Conservation (phyloP, 257 asterid genomes). For the Nicotiana sylvestris region DNA sequence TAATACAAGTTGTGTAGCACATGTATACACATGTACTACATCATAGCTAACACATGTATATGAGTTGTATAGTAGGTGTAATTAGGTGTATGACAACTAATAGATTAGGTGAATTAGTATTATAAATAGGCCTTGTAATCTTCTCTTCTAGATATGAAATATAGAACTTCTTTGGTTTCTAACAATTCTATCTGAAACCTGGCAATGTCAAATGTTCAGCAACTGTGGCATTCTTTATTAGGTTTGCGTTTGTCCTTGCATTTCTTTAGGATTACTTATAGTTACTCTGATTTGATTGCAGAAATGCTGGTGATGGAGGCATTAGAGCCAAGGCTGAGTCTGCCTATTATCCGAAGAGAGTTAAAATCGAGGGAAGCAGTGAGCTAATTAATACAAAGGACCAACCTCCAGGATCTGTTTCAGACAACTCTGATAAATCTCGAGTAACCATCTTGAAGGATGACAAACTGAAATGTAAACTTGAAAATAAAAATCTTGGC, state of each 20-base stretch:
- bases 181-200: conserved; percentile 1
- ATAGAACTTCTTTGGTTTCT: too few species aligned
- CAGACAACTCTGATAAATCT: conserved; percentile 28
- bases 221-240: neutral
- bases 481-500: conserved; percentile 31
- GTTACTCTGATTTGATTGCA: conserved; percentile 20
- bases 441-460: conserved; percentile 16
- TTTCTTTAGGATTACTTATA: conserved; percentile 11
- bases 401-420: conserved; percentile 30
- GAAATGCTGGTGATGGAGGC: conserved; percentile 47
- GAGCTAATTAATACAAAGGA: conserved; percentile 27
- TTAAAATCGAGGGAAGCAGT: conserved; percentile 42
- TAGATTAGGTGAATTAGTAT: too few species aligned
- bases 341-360: conserved; percentile 45
- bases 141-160: too few species aligned
- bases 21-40: too few species aligned
- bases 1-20: too few species aligned
- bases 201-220: neutral
- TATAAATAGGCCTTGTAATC: too few species aligned
- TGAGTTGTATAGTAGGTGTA: too few species aligned
- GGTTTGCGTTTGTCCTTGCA: neutral
- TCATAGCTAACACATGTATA: too few species aligned
- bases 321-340: conserved; percentile 37
- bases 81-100: too few species aligned
- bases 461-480: conserved; percentile 24